Conservation (phyloP, 2,329 filamentous ascomycete genomes). For the Pezicula radicicola region DNA sequence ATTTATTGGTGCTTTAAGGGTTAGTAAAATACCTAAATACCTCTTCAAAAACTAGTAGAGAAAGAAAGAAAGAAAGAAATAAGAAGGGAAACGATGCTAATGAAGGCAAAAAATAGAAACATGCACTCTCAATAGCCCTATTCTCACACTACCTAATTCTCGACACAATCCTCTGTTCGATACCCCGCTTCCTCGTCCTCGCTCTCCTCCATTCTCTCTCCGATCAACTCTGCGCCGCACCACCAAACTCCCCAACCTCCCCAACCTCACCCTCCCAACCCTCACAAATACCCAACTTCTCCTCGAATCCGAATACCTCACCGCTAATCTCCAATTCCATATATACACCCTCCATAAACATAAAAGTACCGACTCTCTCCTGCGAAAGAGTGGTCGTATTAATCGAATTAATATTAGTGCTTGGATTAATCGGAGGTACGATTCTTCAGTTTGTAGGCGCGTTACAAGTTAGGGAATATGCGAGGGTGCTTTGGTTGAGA, state of each 20-base stretch:
- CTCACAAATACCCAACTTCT: background rate
- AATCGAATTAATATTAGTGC: slow-evolving; percentile 16
- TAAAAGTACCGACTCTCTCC: background rate
- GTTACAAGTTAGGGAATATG: slow-evolving; percentile 25
- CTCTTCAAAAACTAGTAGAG: background rate
- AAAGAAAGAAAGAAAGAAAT: background rate
- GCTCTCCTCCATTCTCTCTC: slow-evolving; percentile 17
- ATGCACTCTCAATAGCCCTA: slow-evolving; percentile 22
- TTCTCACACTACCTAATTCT: slow-evolving; percentile 29
- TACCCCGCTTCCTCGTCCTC: slow-evolving; percentile 26
- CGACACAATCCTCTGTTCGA: slow-evolving; percentile 23
- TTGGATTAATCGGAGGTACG: slow-evolving; percentile 19
- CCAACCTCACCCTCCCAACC: background rate
- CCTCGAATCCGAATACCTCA: slow-evolving; percentile 1
- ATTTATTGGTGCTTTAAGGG: slow-evolving; percentile 38
- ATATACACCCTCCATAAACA: background rate
- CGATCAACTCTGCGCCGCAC: slow-evolving; percentile 11
- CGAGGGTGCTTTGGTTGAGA: slow-evolving; percentile 15
- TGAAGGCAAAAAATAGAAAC: slow-evolving; percentile 16
- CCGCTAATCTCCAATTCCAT: background rate
- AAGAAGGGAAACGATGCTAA: background rate
- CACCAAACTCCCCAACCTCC: background rate
- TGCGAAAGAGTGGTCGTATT: slow-evolving; percentile 18
- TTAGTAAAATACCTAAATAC: slow-evolving; percentile 20
- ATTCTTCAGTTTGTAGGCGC: slow-evolving; percentile 24